A percentile compares a stretch with the other conserved stretches of the same genome.
These are phyloP conservation scores for Aspergillus sp. DNA, from an alignment of 2,329 filamentous ascomycete species.

Conservation along the genomic window DNA sequence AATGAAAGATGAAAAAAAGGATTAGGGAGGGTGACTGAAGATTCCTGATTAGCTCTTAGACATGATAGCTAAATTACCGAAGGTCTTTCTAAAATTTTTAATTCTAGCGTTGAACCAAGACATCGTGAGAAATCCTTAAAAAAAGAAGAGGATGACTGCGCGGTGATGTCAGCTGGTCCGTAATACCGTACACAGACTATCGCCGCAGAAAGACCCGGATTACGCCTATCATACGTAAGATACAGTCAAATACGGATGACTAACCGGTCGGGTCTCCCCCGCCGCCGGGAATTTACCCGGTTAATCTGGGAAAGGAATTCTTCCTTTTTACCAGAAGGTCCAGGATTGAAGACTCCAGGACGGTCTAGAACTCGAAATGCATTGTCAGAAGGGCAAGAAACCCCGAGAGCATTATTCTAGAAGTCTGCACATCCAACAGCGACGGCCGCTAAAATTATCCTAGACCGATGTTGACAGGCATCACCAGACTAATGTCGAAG, in stretches of 20 bases:
- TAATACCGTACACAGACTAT: too few relatives aligned
- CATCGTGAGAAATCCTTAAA: background rate
- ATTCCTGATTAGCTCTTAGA: background rate
- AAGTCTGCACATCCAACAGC: background rate
- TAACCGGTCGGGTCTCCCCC: background rate
- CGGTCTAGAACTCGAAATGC: background rate
- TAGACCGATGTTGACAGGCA: background rate
- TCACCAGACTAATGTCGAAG: background rate
- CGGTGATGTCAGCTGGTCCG: background rate
- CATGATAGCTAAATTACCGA: background rate
- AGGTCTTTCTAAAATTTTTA: background rate
- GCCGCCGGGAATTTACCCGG: constrained; percentile 24
- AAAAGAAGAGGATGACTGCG: background rate
- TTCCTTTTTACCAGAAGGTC: background rate
- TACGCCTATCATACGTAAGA: too few relatives aligned
- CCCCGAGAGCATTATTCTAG: background rate
- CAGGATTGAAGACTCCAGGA: background rate
- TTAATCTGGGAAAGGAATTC: constrained; percentile 11
- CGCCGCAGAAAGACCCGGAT: too few relatives aligned
- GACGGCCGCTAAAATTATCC: background rate
- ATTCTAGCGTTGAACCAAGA: background rate
- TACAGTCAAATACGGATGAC: too few relatives aligned
- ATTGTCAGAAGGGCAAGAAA: background rate
- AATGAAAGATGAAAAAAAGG: background rate
- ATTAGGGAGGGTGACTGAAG: background rate